These are phyloP conservation scores for Dactylis glomerata DNA, from an alignment of 176 grass and related monocot genomes.

Conservation along the genomic window DNA sequence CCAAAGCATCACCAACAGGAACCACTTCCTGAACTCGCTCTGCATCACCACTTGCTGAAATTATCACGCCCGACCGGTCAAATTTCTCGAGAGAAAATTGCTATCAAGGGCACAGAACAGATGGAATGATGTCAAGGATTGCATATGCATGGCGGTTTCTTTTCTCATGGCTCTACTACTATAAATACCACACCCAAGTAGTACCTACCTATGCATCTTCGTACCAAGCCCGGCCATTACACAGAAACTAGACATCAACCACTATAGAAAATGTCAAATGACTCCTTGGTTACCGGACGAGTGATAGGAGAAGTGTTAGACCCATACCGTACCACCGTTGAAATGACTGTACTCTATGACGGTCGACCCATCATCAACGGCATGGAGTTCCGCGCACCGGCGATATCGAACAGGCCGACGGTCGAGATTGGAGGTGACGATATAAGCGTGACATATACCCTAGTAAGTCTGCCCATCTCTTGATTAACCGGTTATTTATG, in stretches of 20 bases:
- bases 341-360: conserved; percentile 41
- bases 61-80: neutral
- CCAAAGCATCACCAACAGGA: too few relatives aligned
- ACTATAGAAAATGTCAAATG: neutral
- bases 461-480: conserved; percentile 29
- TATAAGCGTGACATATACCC: conserved; percentile 46
- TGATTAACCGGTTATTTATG: neutral
- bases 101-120: neutral
- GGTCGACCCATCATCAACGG: conserved; percentile 52
- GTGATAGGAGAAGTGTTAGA: conserved; percentile 75
- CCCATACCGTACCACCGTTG: conserved; percentile 47
- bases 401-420: conserved; percentile 25
- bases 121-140: neutral
- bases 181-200: conserved; percentile 12
- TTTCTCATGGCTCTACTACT: neutral
- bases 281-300: conserved; percentile 51
- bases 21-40: too few relatives aligned
- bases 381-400: conserved; percentile 50
- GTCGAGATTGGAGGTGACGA: conserved; percentile 69
- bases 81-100: neutral
- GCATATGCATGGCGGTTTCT: neutral
- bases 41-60: too few relatives aligned
- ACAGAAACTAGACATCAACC: neutral
- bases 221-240: neutral
- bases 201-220: neutral